Conservation (phyloP, 768 basidiomycete species). For the Leccinum ochraceum region DNA sequence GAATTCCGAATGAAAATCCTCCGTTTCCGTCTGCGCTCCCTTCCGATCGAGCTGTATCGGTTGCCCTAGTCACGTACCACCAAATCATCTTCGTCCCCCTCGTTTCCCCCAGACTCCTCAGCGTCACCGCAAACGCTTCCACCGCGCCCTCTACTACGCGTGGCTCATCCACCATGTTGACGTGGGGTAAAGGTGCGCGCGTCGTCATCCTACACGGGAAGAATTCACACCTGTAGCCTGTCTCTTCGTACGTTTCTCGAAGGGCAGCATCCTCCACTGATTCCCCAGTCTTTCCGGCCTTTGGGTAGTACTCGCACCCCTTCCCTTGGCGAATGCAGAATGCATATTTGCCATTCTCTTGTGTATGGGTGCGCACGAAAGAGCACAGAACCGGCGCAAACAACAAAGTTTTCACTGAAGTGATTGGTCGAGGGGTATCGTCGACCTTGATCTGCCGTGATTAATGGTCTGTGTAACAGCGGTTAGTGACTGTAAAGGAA, state of each 20-base stretch:
- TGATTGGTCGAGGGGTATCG: conserved; percentile 3
- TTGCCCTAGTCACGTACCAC: conserved; percentile 48
- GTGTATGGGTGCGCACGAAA: conserved; percentile 8
- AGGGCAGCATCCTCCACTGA: conserved; percentile 50
- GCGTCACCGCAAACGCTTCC: conserved; percentile 40
- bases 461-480: background rate
- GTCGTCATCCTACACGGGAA: conserved; percentile 53
- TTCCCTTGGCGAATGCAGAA: conserved; percentile 15
- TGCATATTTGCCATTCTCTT: conserved; percentile 15
- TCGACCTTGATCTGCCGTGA: background rate
- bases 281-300: conserved; percentile 63
- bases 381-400: conserved; percentile 25
- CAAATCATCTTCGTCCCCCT: conserved; percentile 47
- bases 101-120: conserved; percentile 26
- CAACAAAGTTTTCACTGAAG: conserved; percentile 21
- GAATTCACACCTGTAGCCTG: conserved; percentile 55
- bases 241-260: conserved; percentile 68
- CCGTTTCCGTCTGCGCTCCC: conserved; percentile 47
- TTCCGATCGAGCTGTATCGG: conserved; percentile 35
- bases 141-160: conserved; percentile 18
- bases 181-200: conserved; percentile 51
- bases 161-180: conserved; percentile 35
- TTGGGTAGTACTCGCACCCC: conserved; percentile 51
- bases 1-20: conserved; percentile 43
- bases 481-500: background rate